Evolutionary conservation across 2,329 filamentous ascomycete species (phyloP).

Genomic region (Delphinella strobiligena): DNA sequence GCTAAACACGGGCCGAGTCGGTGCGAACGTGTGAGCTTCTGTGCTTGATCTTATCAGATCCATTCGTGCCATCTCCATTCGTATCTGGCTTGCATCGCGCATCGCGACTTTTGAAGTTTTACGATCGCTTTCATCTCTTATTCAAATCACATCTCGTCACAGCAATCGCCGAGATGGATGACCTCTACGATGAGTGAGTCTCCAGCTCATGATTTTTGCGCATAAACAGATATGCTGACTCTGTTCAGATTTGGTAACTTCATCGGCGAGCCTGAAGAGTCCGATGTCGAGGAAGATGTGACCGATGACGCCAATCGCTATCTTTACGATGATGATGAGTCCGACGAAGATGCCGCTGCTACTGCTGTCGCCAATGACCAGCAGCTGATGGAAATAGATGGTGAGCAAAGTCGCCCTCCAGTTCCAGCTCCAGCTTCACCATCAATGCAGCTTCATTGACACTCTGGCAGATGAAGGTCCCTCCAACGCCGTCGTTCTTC

Average conservation of each 20-base stretch:
- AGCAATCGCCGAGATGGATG: conserved; percentile 56
- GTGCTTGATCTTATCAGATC: no score
- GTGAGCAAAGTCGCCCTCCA: conserved; percentile 36
- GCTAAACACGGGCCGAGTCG: no score
- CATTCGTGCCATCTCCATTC: no score
- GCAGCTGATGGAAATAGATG: conserved; percentile 89
- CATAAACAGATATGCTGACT: conserved; percentile 7
- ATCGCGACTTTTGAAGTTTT: no score
- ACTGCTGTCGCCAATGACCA: conserved; percentile 45
- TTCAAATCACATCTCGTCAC: conserved; percentile 1
- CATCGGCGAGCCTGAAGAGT: conserved; percentile 84
- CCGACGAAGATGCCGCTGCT: conserved; percentile 34
- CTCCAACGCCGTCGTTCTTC: conserved; percentile 92
- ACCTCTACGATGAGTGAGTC: conserved; percentile 84
- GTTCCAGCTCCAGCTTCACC: background rate
- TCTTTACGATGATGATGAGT: conserved; percentile 59
- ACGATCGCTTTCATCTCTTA: no score
- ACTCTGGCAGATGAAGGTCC: conserved; percentile 69
- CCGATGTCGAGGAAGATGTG: conserved; percentile 73
- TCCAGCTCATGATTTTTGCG: background rate
- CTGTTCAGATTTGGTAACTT: conserved; percentile 80
- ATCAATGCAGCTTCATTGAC: conserved; percentile 2
- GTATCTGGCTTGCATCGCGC: no score
- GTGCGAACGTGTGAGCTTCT: no score
- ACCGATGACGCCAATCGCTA: conserved; percentile 71